Conservation (phyloP, 352 stramenopile genomes). For the Globisporangium heterothallicum region DNA sequence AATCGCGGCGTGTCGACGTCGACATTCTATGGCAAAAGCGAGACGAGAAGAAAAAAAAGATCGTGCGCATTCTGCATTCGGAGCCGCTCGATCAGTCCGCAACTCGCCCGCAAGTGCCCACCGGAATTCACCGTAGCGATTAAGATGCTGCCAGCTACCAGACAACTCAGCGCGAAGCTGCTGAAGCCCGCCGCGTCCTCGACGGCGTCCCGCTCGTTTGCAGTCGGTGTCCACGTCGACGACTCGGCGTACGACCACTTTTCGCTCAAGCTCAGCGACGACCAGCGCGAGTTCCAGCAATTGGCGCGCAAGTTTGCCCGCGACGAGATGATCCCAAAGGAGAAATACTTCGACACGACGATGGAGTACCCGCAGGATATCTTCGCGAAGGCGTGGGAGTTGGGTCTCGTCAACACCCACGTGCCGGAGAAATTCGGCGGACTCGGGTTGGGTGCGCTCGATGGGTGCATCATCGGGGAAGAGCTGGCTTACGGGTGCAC, state of each 20-base stretch:
- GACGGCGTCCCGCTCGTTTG: conserved; percentile 30
- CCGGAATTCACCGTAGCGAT: background rate
- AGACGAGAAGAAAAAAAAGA: conserved; percentile 1
- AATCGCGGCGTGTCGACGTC: conserved; percentile 6
- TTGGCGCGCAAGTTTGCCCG: conserved; percentile 85
- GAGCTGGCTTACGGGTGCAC: conserved; percentile 90
- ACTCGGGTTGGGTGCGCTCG: conserved; percentile 68
- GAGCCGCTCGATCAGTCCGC: no score
- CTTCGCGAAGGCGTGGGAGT: conserved; percentile 86
- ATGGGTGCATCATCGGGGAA: conserved; percentile 84
- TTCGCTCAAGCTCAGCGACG: conserved; percentile 81
- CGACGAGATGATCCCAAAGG: conserved; percentile 88
- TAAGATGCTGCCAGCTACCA: conserved; percentile 16
- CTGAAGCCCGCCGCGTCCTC: conserved; percentile 3
- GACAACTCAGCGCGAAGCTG: conserved; percentile 14
- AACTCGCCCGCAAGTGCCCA: background rate
- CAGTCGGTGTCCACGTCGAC: conserved; percentile 36
- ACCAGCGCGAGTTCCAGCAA: conserved; percentile 84
- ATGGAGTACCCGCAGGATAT: conserved; percentile 86
- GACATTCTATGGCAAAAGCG: background rate
- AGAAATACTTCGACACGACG: conserved; percentile 75
- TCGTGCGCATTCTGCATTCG: background rate
- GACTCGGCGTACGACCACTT: conserved; percentile 46
- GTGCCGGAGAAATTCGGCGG: conserved; percentile 83
- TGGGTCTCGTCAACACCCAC: conserved; percentile 86